phyloP scores from a whole-genome alignment of 495 filamentous ascomycete genomes.

The Lepraria neglecta region DNA sequence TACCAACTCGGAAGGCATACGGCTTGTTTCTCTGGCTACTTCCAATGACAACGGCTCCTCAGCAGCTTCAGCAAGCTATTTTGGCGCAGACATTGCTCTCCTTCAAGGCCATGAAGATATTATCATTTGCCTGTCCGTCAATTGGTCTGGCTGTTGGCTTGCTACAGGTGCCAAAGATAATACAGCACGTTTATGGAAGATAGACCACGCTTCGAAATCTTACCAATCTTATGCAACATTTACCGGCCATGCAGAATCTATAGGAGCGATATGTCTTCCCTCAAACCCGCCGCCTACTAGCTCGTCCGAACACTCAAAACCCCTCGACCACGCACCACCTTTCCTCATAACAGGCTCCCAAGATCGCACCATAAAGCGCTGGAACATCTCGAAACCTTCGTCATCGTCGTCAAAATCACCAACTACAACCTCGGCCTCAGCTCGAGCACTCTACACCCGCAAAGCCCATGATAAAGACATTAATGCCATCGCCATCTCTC shows the following conservation, averaged over 20 bases:
- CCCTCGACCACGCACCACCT: constrained; percentile 69
- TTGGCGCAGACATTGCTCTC: constrained; percentile 77
- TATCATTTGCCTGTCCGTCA: constrained; percentile 86
- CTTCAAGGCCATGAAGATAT: constrained; percentile 91
- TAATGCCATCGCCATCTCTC: constrained; percentile 81
- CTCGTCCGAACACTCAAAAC: constrained; percentile 58
- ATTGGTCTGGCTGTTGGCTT: constrained; percentile 96
- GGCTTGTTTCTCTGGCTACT: constrained; percentile 63
- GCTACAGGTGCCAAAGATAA: constrained; percentile 96
- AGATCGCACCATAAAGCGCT: constrained; percentile 88
- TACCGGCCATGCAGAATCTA: constrained; percentile 86
- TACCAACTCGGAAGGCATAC: constrained; percentile 90
- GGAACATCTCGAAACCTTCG: constrained; percentile 57
- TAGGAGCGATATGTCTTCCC: constrained; percentile 86
- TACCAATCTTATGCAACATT: constrained; percentile 76
- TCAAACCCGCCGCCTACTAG: constrained; percentile 54
- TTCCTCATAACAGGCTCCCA: constrained; percentile 89
- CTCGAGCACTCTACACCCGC: constrained; percentile 66
- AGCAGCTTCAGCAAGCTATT: constrained; percentile 50
- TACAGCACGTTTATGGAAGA: constrained; percentile 80
- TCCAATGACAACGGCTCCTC: constrained; percentile 31
- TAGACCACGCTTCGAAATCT: constrained; percentile 68
- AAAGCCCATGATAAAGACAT: constrained; percentile 99
- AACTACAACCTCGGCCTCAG: constrained; percentile 21
- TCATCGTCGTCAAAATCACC: constrained; percentile 39